A percentile compares a stretch with the other conserved stretches of the same genome.
phyloP scores from a whole-genome alignment of 805 yeast genomes.

The Maudiozyma turicensis region DNA sequence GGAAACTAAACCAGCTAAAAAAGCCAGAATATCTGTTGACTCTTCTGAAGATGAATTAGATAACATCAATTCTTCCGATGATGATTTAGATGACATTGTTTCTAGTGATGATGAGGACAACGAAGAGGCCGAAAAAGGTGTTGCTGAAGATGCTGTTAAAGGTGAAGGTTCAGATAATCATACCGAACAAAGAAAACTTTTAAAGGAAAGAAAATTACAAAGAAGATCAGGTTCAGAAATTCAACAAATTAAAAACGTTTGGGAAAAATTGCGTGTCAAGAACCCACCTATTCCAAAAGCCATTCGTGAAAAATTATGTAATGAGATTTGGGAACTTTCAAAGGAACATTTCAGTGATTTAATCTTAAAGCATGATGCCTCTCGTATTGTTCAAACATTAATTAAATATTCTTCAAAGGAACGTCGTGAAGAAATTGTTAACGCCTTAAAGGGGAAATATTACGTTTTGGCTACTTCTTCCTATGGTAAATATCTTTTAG shows the following conservation, averaged over 20 bases:
- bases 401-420: constrained; percentile 77
- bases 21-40: constrained; percentile 26
- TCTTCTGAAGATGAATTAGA: constrained; percentile 24
- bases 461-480: constrained; percentile 82
- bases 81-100: constrained; percentile 18
- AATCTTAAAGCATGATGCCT: constrained; percentile 91
- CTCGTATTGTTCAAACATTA: constrained; percentile 89
- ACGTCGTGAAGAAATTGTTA: constrained; percentile 61
- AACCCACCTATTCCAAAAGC: constrained; percentile 71
- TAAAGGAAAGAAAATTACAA: constrained; percentile 75
- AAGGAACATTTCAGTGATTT: constrained; percentile 71
- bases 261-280: constrained; percentile 88
- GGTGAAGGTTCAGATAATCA: constrained; percentile 39
- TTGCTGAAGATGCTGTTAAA: constrained; percentile 21
- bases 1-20: constrained; percentile 16
- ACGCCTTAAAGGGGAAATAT: constrained; percentile 62
- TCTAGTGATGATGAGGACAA: constrained; percentile 29
- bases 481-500: constrained; percentile 85
- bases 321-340: constrained; percentile 77
- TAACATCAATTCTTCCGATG: constrained; percentile 25
- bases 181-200: constrained; percentile 68
- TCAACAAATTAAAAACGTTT: constrained; percentile 70
- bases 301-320: constrained; percentile 64
- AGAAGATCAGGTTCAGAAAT: constrained; percentile 84
- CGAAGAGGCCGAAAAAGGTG: constrained; percentile 19